A percentile compares a stretch with the other conserved stretches of the same genome.
Evolutionary conservation across 164 flowering plant genomes (phyloP).

Genomic region (Stephania yunnanensis): DNA sequence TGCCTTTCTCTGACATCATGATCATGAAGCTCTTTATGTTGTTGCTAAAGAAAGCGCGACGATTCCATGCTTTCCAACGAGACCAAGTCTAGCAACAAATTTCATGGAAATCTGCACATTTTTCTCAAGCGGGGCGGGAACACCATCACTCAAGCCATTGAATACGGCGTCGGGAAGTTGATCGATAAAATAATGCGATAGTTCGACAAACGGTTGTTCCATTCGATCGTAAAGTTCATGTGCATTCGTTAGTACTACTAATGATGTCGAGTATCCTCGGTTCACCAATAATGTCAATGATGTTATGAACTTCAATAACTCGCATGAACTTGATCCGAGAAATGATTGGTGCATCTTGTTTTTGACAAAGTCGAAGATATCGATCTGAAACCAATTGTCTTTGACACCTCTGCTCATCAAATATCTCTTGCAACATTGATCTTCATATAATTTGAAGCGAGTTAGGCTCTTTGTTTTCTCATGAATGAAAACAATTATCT

Average conservation of each 20-base stretch:
- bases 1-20: not conserved
- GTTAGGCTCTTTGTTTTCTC: not conserved
- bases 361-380: not conserved
- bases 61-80: not conserved
- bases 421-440: not conserved
- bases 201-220: not conserved
- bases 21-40: not conserved
- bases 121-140: not conserved
- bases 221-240: not conserved
- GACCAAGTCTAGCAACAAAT: not conserved
- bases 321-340: not conserved
- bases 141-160: conserved; percentile 1
- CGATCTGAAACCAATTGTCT: not conserved
- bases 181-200: not conserved
- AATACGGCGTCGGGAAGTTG: conserved; percentile 2
- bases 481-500: conserved; percentile 1
- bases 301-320: not conserved
- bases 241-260: no score
- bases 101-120: not conserved
- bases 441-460: not conserved
- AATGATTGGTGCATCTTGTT: not conserved
- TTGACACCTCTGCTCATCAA: not conserved
- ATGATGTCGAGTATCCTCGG: not conserved
- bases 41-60: not conserved
- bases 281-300: not conserved